Percentiles rank a stretch among this genome's conserved stretches.
These are phyloP conservation scores for Tylopilus cervinicoccineus DNA, from an alignment of 768 basidiomycete genomes.

Conservation along the genomic window DNA sequence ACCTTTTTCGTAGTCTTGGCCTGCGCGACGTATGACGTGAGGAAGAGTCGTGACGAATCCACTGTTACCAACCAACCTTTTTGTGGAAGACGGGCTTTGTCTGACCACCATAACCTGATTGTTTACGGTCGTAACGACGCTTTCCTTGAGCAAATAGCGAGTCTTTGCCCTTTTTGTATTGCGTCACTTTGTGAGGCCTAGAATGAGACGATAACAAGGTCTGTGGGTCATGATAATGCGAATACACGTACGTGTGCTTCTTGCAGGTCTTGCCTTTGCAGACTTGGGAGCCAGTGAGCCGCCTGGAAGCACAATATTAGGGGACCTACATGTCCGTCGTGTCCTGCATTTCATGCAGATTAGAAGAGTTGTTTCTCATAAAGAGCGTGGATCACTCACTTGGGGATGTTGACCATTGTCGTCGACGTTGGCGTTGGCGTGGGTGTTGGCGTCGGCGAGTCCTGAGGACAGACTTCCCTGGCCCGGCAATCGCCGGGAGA, in stretches of 20 bases:
- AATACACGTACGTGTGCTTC: constrained; percentile 87
- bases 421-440: constrained; percentile 31
- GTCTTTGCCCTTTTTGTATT: constrained; percentile 99
- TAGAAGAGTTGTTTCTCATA: constrained; percentile 14
- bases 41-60: not conserved
- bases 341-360: constrained; percentile 49
- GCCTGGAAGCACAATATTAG: not conserved
- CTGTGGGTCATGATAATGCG: not conserved
- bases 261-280: constrained; percentile 97
- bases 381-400: constrained; percentile 49
- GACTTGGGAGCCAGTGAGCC: constrained; percentile 40
- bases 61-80: constrained; percentile 50
- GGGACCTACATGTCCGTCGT: constrained; percentile 89
- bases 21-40: constrained; percentile 32
- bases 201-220: not conserved
- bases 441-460: constrained; percentile 13
- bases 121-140: constrained; percentile 99
- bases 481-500: constrained; percentile 24
- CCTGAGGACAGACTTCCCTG: constrained; percentile 9
- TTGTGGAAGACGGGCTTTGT: constrained; percentile 99
- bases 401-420: constrained; percentile 92
- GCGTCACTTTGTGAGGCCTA: constrained; percentile 98
- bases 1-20: constrained; percentile 99
- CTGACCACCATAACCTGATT: constrained; percentile 99
- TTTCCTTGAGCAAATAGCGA: constrained; percentile 98